Conservation (phyloP, 257 asterid species). For the Hygrophila difformis region DNA sequence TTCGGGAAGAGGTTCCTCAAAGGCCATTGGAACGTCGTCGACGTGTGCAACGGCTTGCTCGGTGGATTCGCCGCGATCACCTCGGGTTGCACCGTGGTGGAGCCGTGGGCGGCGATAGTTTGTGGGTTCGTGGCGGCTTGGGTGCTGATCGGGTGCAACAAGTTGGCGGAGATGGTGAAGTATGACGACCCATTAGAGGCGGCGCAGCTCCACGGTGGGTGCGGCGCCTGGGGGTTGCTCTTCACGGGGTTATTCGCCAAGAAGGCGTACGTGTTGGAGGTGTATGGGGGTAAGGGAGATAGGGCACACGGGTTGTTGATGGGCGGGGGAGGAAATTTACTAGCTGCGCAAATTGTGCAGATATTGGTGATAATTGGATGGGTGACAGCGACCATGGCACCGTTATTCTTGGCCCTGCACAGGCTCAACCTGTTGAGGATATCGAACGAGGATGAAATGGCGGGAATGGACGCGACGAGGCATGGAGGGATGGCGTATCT, state of each 20-base stretch:
- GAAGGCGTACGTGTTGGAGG: constrained; percentile 37
- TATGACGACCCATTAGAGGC: constrained; percentile 65
- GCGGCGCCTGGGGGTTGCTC: constrained; percentile 62
- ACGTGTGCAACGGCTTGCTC: constrained; percentile 55
- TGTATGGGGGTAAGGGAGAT: constrained; percentile 27
- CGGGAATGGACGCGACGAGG: constrained; percentile 56
- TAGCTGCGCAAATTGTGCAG: constrained; percentile 50
- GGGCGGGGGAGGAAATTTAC: constrained; percentile 65
- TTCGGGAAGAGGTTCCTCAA: constrained; percentile 46
- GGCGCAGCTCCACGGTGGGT: constrained; percentile 65
- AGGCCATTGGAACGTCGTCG: constrained; percentile 61
- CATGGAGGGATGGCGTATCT: constrained; percentile 66
- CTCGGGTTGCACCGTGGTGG: constrained; percentile 60
- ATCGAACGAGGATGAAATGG: constrained; percentile 46
- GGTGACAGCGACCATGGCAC: constrained; percentile 61
- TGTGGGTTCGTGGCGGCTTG: constrained; percentile 57
- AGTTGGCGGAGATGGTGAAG: constrained; percentile 36
- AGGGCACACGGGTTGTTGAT: constrained; percentile 57
- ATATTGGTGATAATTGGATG: constrained; percentile 42
- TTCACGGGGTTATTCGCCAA: constrained; percentile 55
- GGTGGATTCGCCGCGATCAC: constrained; percentile 71
- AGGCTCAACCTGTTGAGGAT: constrained; percentile 41
- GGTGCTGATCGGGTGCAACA: constrained; percentile 54
- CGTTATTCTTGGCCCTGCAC: constrained; percentile 37
- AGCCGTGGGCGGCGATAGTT: constrained; percentile 70